A percentile compares a stretch with the other conserved stretches of the same genome.
These are phyloP conservation scores for Kwoniella bestiolae DNA, from an alignment of 768 basidiomycete species.

Conservation along the genomic window DNA sequence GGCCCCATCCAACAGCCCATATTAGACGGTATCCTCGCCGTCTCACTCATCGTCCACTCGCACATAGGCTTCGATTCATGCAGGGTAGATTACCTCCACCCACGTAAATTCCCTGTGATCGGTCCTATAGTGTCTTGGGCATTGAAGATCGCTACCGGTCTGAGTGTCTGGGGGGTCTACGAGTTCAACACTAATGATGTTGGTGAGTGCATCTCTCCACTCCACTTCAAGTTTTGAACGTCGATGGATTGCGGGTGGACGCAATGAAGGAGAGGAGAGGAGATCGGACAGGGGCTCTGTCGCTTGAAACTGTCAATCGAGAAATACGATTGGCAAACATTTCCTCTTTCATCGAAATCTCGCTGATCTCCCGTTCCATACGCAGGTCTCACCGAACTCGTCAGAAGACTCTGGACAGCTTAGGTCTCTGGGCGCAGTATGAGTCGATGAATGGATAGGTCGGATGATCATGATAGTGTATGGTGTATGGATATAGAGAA, in stretches of 20 bases:
- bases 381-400: constrained; percentile 83
- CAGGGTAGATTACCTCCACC: constrained; percentile 87
- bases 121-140: constrained; percentile 75
- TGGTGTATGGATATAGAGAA: not conserved
- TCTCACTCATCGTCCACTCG: constrained; percentile 88
- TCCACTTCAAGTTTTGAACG: no score
- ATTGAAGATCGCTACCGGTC: constrained; percentile 75
- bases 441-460: no score
- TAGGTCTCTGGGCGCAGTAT: constrained; percentile 54
- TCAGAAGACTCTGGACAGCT: constrained; percentile 80
- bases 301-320: no score
- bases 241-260: not conserved
- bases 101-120: constrained; percentile 86
- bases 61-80: constrained; percentile 81
- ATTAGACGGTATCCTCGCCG: constrained; percentile 84
- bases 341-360: no score
- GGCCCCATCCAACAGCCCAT: constrained; percentile 66
- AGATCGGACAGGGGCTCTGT: no score
- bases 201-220: constrained; percentile 77
- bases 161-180: constrained; percentile 82
- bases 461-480: not conserved
- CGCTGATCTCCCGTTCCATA: no score
- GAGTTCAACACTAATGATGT: constrained; percentile 99
- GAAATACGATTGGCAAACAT: no score
- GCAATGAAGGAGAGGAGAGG: not conserved